Evolutionary conservation across 768 basidiomycete species (phyloP).

Genomic region (Stropharia rugosoannulata): DNA sequence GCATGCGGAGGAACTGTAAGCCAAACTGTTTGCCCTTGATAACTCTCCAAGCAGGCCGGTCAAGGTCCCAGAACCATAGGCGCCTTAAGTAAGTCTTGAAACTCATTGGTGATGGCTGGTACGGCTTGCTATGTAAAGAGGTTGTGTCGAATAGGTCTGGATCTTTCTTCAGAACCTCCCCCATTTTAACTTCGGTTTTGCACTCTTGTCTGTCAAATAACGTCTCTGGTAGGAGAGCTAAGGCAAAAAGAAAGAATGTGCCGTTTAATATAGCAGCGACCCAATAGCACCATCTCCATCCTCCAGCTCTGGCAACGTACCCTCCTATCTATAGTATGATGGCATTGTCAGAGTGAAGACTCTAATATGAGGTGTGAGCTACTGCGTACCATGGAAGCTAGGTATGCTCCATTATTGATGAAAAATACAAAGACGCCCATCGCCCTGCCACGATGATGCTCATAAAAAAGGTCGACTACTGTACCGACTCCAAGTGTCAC

Average conservation of each 20-base stretch:
- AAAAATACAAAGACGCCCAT: constrained; percentile 43
- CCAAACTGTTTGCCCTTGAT: constrained; percentile 27
- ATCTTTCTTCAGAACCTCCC: constrained; percentile 14
- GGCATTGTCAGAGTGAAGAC: not conserved
- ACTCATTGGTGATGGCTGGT: constrained; percentile 25
- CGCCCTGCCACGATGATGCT: constrained; percentile 38
- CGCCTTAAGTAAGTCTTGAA: constrained; percentile 24
- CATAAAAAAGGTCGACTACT: constrained; percentile 34
- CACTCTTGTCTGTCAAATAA: constrained; percentile 29
- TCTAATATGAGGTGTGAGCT: not conserved
- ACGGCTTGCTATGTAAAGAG: constrained; percentile 9
- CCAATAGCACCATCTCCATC: constrained; percentile 47
- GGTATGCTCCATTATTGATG: constrained; percentile 39
- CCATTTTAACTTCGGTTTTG: constrained; percentile 4
- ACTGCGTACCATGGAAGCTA: constrained; percentile 37
- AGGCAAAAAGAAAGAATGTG: constrained; percentile 30
- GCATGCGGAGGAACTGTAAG: constrained; percentile 35
- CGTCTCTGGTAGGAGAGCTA: constrained; percentile 42
- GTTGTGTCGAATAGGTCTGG: constrained; percentile 6
- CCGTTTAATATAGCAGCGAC: constrained; percentile 39
- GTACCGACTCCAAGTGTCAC: constrained; percentile 37
- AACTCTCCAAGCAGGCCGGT: constrained; percentile 24
- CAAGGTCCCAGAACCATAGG: constrained; percentile 29
- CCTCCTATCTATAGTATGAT: constrained; percentile 28
- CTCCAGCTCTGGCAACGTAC: constrained; percentile 32